These are phyloP conservation scores for Lycium barbarum DNA, from an alignment of 257 asterid species.

Conservation along the genomic window DNA sequence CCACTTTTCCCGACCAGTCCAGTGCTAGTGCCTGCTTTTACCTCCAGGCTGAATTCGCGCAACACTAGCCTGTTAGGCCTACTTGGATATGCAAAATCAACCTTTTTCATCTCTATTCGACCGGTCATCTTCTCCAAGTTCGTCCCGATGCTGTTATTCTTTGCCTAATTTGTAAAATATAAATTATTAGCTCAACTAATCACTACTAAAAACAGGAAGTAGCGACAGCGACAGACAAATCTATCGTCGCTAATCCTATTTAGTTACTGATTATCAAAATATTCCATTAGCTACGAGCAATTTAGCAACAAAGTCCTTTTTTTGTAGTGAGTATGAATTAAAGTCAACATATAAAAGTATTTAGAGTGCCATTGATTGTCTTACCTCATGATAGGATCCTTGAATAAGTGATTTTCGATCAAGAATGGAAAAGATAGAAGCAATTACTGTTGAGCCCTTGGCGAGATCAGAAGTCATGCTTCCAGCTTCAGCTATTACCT, in stretches of 20 bases:
- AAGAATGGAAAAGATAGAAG: slow-evolving; percentile 71
- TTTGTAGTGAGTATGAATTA: neutral
- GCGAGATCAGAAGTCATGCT: slow-evolving; percentile 95
- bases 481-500: slow-evolving; percentile 89
- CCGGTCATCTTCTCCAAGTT: slow-evolving; percentile 59
- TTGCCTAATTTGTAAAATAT: slow-evolving; percentile 41
- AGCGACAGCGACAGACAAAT: too few species aligned
- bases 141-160: slow-evolving; percentile 40
- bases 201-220: too few species aligned
- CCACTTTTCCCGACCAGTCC: slow-evolving; percentile 90
- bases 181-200: neutral
- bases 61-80: slow-evolving; percentile 57
- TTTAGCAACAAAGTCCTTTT: too few species aligned
- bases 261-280: too few species aligned
- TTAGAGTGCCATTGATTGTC: slow-evolving; percentile 7
- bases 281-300: too few species aligned
- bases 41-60: slow-evolving; percentile 63
- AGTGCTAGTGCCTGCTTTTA: slow-evolving; percentile 71
- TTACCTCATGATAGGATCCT: slow-evolving; percentile 49
- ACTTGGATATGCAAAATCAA: slow-evolving; percentile 72
- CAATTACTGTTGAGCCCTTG: slow-evolving; percentile 80
- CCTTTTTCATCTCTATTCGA: slow-evolving; percentile 64
- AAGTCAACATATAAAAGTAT: neutral
- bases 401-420: slow-evolving; percentile 67
- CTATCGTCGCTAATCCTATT: too few species aligned